Conservation (phyloP, 768 basidiomycete genomes). For the Suillus fuscotomentosus region DNA sequence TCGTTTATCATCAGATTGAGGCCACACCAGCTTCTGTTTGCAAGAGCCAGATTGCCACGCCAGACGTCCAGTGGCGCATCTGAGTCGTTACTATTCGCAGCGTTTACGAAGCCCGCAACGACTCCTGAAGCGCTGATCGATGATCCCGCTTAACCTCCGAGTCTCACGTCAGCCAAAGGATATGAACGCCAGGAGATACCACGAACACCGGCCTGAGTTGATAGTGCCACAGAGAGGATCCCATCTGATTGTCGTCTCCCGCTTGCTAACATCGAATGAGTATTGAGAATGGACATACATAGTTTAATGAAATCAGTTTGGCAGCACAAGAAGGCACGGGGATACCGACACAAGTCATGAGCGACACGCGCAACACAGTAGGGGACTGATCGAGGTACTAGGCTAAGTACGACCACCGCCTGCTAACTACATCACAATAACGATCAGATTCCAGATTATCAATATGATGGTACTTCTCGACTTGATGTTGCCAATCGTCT, state of each 20-base stretch:
- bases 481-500: not conserved
- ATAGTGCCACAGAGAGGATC: constrained; percentile 36
- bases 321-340: not conserved
- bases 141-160: constrained; percentile 6
- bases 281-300: not conserved
- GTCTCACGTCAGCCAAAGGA: not conserved
- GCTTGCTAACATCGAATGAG: not conserved
- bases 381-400: not conserved
- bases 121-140: not conserved
- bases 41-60: not conserved
- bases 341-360: not conserved
- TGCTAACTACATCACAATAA: not conserved
- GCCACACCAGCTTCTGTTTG: not conserved
- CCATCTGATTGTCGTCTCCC: not conserved
- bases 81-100: too few species aligned
- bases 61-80: too few species aligned
- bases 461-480: not conserved
- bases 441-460: not conserved
- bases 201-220: constrained; percentile 33
- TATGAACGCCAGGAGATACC: constrained; percentile 8
- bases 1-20: not conserved
- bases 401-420: not conserved
- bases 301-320: not conserved
- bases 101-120: not conserved
- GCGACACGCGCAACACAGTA: not conserved